Percentiles rank a stretch among this genome's conserved stretches.
Conservation (phyloP, 805 yeast genomes). For the Lipomyces spencermartinsiae region DNA sequence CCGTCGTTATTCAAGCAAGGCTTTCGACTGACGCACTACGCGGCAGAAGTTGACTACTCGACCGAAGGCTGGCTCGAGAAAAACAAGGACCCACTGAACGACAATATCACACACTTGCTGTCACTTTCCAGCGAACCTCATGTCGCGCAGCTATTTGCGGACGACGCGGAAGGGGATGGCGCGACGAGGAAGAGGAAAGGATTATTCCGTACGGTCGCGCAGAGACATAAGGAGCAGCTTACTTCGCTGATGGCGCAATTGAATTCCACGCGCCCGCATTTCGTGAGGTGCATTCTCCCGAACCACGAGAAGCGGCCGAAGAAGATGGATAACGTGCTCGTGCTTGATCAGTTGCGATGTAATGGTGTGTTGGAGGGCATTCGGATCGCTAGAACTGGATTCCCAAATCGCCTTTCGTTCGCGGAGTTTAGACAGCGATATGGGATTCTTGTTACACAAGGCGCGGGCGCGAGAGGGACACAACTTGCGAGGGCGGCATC, state of each 20-base stretch:
- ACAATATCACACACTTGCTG: slow-evolving; percentile 67
- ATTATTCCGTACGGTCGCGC: slow-evolving; percentile 79
- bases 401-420: slow-evolving; percentile 89
- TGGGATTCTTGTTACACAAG: slow-evolving; percentile 64
- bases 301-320: slow-evolving; percentile 75
- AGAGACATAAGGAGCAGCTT: slow-evolving; percentile 86
- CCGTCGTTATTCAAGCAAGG: slow-evolving; percentile 79
- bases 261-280: slow-evolving; percentile 87
- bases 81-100: slow-evolving; percentile 91
- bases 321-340: slow-evolving; percentile 73
- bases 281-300: slow-evolving; percentile 94
- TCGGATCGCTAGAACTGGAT: slow-evolving; percentile 95
- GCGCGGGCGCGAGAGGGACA: slow-evolving; percentile 42
- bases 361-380: slow-evolving; percentile 99
- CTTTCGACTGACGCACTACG: slow-evolving; percentile 88
- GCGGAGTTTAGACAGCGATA: slow-evolving; percentile 80
- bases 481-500: not conserved
- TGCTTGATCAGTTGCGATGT: slow-evolving; percentile 88
- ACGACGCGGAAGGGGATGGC: slow-evolving; percentile 45
- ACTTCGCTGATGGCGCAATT: slow-evolving; percentile 72
- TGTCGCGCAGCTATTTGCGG: slow-evolving; percentile 60
- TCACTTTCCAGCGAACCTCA: slow-evolving; percentile 63
- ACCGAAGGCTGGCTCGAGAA: slow-evolving; percentile 93
- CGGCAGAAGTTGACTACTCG: slow-evolving; percentile 93
- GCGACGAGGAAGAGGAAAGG: slow-evolving; percentile 47